A percentile compares a stretch with the other conserved stretches of the same genome.
phyloP scores from a whole-genome alignment of 164 flowering plant genomes.

The Macadamia integrifolia region DNA sequence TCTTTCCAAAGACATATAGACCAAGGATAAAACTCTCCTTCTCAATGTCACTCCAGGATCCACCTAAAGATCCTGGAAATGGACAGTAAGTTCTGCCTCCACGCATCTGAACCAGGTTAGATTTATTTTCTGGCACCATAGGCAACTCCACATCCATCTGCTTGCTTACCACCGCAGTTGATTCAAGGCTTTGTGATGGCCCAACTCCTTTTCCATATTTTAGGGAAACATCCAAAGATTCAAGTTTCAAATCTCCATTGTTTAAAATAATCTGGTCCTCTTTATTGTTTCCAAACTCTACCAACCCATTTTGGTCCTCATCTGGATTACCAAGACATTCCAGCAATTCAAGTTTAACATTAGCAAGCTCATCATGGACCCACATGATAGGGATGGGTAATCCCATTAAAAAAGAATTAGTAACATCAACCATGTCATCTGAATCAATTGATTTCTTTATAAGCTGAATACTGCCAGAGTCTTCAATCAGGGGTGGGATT shows the following conservation, averaged over 20 bases:
- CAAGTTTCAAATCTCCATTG: conserved; percentile 4
- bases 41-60: conserved; percentile 61
- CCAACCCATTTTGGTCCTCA: conserved; percentile 7
- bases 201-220: conserved; percentile 2
- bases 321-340: conserved; percentile 6
- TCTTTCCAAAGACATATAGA: conserved; percentile 84
- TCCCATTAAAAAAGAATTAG: conserved; percentile 26
- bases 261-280: conserved; percentile 2
- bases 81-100: conserved; percentile 13
- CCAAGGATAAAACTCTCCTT: conserved; percentile 66
- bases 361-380: conserved; percentile 22
- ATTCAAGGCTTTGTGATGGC: neutral
- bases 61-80: conserved; percentile 43
- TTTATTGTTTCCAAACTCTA: conserved; percentile 9
- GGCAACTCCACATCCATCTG: conserved; percentile 1
- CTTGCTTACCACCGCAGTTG: neutral
- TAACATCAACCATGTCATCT: conserved; percentile 10
- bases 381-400: conserved; percentile 53
- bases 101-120: conserved; percentile 2
- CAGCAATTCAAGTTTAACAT: conserved; percentile 12
- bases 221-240: conserved; percentile 7
- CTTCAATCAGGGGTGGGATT: conserved; percentile 39
- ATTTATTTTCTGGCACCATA: conserved; percentile 6
- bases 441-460: conserved; percentile 11
- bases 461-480: conserved; percentile 19